Percentiles rank a stretch among this genome's conserved stretches.
Conservation (phyloP, 2,329 filamentous ascomycete genomes). For the Botryotinia narcissicola region DNA sequence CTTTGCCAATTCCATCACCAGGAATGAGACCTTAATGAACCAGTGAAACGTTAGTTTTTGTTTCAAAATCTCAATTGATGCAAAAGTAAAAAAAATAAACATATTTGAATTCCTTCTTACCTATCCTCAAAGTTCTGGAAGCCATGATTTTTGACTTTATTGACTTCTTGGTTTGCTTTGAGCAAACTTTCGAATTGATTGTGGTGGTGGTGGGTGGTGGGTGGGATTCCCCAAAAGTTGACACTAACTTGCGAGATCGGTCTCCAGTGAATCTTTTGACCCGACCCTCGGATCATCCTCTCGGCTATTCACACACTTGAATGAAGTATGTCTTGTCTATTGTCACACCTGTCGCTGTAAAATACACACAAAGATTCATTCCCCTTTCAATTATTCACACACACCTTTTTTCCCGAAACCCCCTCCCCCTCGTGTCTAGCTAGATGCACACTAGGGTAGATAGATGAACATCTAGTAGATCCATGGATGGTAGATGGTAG, state of each 20-base stretch:
- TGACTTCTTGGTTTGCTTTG: slow-evolving; percentile 19
- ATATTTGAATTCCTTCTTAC: slow-evolving; percentile 43
- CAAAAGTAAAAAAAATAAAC: background rate
- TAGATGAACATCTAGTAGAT: background rate
- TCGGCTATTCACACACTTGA: background rate
- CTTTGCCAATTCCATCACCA: slow-evolving; percentile 96
- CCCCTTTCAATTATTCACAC: background rate
- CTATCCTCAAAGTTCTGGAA: slow-evolving; percentile 65
- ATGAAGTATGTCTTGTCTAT: background rate
- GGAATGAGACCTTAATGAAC: slow-evolving; percentile 76
- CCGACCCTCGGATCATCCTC: background rate
- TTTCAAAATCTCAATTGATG: background rate
- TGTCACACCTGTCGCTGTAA: background rate
- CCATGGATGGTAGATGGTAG: background rate
- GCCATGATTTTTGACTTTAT: slow-evolving; percentile 49
- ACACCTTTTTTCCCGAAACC: background rate
- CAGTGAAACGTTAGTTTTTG: slow-evolving; percentile 21
- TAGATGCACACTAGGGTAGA: background rate
- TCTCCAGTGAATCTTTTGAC: background rate
- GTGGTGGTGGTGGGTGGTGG: background rate
- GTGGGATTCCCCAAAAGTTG: slow-evolving; percentile 4
- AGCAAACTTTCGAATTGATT: background rate
- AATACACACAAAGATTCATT: background rate
- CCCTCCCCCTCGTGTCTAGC: background rate
- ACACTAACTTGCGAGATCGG: slow-evolving; percentile 5